These are phyloP conservation scores for Tetrapisispora taiwanensis DNA, from an alignment of 805 yeast species.

Conservation along the genomic window DNA sequence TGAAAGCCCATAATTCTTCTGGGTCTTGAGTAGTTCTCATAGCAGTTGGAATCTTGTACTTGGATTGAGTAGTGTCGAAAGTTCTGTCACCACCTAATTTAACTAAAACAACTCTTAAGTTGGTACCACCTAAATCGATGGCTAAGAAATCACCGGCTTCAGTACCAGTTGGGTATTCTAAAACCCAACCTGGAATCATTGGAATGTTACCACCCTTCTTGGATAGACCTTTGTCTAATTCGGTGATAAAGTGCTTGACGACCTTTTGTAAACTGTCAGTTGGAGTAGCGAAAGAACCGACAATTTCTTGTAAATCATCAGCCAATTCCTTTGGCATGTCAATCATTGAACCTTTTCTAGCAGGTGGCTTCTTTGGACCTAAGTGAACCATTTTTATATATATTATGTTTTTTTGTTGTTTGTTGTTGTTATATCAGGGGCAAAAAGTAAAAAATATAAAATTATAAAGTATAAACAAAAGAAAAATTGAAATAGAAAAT, in stretches of 20 bases:
- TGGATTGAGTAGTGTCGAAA: constrained; percentile 79
- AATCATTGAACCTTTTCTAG: constrained; percentile 59
- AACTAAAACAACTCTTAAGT: constrained; percentile 84
- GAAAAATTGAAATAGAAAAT: neutral
- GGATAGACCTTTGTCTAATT: constrained; percentile 72
- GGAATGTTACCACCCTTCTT: constrained; percentile 79
- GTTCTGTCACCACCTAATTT: constrained; percentile 72
- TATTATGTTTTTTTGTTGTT: neutral
- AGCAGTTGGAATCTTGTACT: constrained; percentile 65
- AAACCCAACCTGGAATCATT: constrained; percentile 95
- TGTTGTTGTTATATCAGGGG: neutral
- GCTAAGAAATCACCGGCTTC: constrained; percentile 88
- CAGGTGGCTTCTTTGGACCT: constrained; percentile 76
- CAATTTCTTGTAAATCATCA: constrained; percentile 47
- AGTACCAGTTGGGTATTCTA: constrained; percentile 85
- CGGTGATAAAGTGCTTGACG: constrained; percentile 65
- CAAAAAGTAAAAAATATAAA: neutral
- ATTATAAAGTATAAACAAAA: neutral
- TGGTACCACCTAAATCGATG: constrained; percentile 95
- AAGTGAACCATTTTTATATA: constrained; percentile 56
- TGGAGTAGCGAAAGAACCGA: constrained; percentile 51
- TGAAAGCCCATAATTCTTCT: constrained; percentile 74
- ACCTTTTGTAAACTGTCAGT: constrained; percentile 51
- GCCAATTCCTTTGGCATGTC: constrained; percentile 54
- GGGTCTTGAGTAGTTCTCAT: constrained; percentile 65